Evolutionary conservation across 1,284 basidiomycete species (phyloP).

Genomic region (Pseudozyma sp.): DNA sequence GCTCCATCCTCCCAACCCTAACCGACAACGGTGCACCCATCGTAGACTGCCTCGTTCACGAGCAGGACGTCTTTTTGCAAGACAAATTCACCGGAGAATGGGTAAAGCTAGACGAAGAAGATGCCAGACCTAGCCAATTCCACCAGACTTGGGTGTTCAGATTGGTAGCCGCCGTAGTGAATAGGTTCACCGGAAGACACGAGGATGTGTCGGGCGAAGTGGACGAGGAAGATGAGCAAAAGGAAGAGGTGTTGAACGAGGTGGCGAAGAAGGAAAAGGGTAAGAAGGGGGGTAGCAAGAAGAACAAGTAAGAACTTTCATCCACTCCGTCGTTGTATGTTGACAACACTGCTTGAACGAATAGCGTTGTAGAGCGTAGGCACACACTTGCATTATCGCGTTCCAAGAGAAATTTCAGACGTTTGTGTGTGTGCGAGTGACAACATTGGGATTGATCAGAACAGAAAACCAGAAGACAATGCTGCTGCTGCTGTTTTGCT

Average conservation of each 20-base stretch:
- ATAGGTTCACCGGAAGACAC: slow-evolving; percentile 23
- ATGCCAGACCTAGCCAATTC: slow-evolving; percentile 26
- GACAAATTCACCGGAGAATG: slow-evolving; percentile 54
- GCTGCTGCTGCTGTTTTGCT: too few relatives aligned
- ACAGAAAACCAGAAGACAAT: too few relatives aligned
- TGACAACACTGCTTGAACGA: too few relatives aligned
- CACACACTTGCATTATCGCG: too few relatives aligned
- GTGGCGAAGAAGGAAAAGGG: slow-evolving; percentile 4
- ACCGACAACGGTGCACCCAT: slow-evolving; percentile 29
- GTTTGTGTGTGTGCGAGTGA: not conserved
- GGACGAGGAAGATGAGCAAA: slow-evolving; percentile 9
- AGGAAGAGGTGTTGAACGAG: slow-evolving; percentile 1
- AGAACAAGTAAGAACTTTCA: too few relatives aligned
- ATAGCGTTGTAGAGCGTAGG: too few relatives aligned
- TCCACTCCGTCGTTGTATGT: too few relatives aligned
- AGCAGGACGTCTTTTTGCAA: slow-evolving; percentile 37
- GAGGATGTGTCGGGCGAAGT: slow-evolving; percentile 32
- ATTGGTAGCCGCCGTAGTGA: slow-evolving; percentile 28
- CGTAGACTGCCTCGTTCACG: slow-evolving; percentile 56
- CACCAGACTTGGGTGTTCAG: slow-evolving; percentile 49
- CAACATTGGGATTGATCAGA: not conserved
- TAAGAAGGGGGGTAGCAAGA: slow-evolving; percentile 17
- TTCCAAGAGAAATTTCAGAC: too few relatives aligned
- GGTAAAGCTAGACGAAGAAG: slow-evolving; percentile 50
- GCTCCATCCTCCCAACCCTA: slow-evolving; percentile 28